Evolutionary conservation across 495 filamentous ascomycete genomes (phyloP).

Genomic region (Penicilliopsis zonata): DNA sequence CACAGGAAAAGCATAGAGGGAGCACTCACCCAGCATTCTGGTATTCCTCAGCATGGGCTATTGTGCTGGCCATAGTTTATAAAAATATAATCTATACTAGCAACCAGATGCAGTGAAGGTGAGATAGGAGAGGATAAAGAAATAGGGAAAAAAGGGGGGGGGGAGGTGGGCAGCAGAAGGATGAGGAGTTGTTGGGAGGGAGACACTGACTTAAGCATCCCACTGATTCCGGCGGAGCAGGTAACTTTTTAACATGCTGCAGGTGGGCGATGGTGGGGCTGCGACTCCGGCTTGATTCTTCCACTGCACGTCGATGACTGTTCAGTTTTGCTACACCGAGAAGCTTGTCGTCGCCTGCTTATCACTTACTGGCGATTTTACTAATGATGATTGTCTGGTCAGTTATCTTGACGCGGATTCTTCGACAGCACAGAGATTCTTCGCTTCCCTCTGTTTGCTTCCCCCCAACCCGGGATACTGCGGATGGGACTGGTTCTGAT

Average conservation of each 20-base stretch:
- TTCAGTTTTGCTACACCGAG: too few species aligned
- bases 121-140: constrained; percentile 5
- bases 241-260: constrained; percentile 20
- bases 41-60: constrained; percentile 48
- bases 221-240: constrained; percentile 29
- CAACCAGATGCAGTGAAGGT: constrained; percentile 6
- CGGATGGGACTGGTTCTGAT: too few species aligned
- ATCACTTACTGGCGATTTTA: too few species aligned
- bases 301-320: not conserved
- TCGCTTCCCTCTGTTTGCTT: too few species aligned
- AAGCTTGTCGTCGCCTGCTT: too few species aligned
- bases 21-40: constrained; percentile 53
- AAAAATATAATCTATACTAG: constrained; percentile 9
- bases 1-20: constrained; percentile 11
- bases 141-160: constrained; percentile 6
- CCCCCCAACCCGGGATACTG: too few species aligned
- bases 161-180: constrained; percentile 2
- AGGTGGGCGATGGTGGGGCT: not conserved
- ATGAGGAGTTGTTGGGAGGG: constrained; percentile 10
- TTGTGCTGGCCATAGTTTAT: constrained; percentile 48
- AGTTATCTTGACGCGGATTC: too few species aligned
- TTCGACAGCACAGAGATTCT: too few species aligned
- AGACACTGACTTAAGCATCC: constrained; percentile 7
- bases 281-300: constrained; percentile 1
- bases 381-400: too few species aligned